phyloP scores from a whole-genome alignment of 352 stramenopile species.

The Pythium myriotylum region DNA sequence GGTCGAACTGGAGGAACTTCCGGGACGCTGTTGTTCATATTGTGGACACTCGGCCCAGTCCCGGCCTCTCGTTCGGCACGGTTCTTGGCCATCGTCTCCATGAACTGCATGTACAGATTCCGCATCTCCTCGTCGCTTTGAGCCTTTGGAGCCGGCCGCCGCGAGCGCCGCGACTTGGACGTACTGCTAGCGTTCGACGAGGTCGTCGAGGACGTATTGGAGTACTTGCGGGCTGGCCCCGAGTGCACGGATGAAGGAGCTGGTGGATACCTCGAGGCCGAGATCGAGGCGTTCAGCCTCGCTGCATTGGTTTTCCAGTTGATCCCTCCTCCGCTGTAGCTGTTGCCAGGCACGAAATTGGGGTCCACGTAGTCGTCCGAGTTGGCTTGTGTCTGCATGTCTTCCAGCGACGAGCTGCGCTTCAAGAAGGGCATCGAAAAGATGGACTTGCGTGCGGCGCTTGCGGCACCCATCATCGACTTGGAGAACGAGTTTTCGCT shows the following conservation, averaged over 20 bases:
- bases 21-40: background rate
- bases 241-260: constrained; percentile 14
- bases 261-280: constrained; percentile 8
- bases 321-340: constrained; percentile 20
- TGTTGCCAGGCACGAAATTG: constrained; percentile 26
- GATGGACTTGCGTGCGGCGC: constrained; percentile 10
- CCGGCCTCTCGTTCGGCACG: constrained; percentile 8
- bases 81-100: constrained; percentile 27
- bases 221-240: constrained; percentile 19
- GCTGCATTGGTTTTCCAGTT: constrained; percentile 20
- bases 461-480: constrained; percentile 8
- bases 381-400: constrained; percentile 16
- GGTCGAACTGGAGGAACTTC: background rate
- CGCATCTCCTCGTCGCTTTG: constrained; percentile 25
- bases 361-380: constrained; percentile 10
- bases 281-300: constrained; percentile 21
- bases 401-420: constrained; percentile 23
- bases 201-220: constrained; percentile 17
- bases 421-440: constrained; percentile 23
- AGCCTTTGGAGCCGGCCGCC: constrained; percentile 1
- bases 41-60: background rate
- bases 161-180: background rate
- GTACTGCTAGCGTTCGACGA: constrained; percentile 21
- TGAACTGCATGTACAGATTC: constrained; percentile 25
- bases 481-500: constrained; percentile 14